Percentiles rank a stretch among this genome's conserved stretches.
These are phyloP conservation scores for Colletotrichum filicis DNA, from an alignment of 2,329 filamentous ascomycete genomes.

Conservation along the genomic window DNA sequence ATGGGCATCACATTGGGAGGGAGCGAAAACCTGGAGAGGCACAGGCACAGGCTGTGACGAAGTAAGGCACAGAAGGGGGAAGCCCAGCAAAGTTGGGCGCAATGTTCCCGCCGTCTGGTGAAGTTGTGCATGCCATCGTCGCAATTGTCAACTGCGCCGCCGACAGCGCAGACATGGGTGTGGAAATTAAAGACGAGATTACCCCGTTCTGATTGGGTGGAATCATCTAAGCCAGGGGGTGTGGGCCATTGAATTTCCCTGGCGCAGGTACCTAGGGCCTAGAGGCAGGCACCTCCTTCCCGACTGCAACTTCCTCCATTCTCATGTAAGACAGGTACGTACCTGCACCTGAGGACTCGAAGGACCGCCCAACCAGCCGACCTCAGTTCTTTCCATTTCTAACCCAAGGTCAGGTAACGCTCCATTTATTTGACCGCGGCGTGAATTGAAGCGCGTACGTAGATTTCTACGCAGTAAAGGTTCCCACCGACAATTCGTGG, in stretches of 20 bases:
- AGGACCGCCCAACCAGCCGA: background rate
- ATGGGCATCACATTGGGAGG: background rate
- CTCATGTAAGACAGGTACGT: background rate
- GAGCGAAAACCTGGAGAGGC: background rate
- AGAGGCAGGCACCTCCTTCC: background rate
- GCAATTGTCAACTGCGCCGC: constrained; percentile 32
- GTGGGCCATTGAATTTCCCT: constrained; percentile 24
- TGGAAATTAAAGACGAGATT: constrained; percentile 32
- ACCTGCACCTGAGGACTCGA: background rate
- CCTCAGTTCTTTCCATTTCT: background rate
- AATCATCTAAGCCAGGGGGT: constrained; percentile 5
- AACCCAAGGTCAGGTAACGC: too few species aligned
- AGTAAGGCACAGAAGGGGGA: background rate
- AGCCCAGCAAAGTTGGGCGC: constrained; percentile 26
- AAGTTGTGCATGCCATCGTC: constrained; percentile 24
- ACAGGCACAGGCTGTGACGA: background rate
- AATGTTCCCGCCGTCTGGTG: constrained; percentile 16
- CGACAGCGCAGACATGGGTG: constrained; percentile 25
- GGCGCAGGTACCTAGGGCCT: constrained; percentile 26
- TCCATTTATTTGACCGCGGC: background rate
- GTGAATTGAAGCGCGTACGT: background rate
- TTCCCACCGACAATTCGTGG: constrained; percentile 8
- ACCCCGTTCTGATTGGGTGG: constrained; percentile 6
- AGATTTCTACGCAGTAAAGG: background rate
- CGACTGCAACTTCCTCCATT: background rate